Evolutionary conservation across 208 protist species (phyloP).

Genomic region (Polymyxa betae): DNA sequence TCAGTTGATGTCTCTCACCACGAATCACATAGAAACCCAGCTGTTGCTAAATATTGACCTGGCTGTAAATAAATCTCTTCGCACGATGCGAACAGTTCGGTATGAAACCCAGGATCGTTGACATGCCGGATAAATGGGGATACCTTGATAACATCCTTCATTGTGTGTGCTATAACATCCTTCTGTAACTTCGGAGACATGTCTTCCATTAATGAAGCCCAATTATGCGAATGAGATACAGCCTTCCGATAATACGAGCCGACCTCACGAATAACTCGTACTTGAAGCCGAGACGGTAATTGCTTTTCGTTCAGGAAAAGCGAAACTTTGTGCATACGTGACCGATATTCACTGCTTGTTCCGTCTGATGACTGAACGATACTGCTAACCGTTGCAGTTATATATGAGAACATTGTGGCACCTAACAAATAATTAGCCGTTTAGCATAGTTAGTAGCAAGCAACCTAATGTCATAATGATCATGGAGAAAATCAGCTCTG

Average conservation of each 20-base stretch:
- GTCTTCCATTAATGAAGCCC: conserved; percentile 1
- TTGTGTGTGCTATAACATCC: conserved; percentile 25
- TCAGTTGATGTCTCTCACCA: background rate
- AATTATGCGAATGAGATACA: background rate
- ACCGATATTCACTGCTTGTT: background rate
- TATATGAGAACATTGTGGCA: conserved; percentile 47
- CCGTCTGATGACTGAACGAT: conserved; percentile 11
- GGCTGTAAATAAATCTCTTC: conserved; percentile 22
- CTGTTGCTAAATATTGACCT: conserved; percentile 18
- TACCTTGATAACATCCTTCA: conserved; percentile 23
- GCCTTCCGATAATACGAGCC: background rate
- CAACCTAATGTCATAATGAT: conserved; percentile 19
- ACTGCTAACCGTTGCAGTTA: background rate
- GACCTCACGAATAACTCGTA: conserved; percentile 15
- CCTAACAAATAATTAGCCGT: background rate
- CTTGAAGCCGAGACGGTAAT: background rate
- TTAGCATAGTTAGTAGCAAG: background rate
- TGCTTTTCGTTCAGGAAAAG: background rate
- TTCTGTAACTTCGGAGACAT: conserved; percentile 47
- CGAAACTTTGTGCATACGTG: conserved; percentile 19
- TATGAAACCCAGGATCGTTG: background rate
- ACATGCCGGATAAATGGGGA: conserved; percentile 33
- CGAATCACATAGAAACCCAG: background rate
- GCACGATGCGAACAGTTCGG: conserved; percentile 39
- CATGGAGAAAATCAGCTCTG: background rate